Conservation (phyloP, 139 green algal genomes). For the Chara braunii region DNA sequence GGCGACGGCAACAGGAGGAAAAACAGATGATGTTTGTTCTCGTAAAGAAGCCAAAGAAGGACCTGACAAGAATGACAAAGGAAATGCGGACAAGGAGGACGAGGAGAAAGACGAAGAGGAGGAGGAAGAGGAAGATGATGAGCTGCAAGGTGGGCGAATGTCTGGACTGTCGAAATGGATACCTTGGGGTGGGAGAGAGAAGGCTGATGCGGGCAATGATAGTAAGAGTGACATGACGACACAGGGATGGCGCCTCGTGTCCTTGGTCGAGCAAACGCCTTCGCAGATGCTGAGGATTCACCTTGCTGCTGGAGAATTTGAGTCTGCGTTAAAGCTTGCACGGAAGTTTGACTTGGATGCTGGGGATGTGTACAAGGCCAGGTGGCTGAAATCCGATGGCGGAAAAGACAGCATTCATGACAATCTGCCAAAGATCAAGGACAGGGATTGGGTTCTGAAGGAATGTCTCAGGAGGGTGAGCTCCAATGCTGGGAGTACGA, state of each 20-base stretch:
- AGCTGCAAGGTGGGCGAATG: not conserved
- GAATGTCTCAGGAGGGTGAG: slow-evolving; percentile 11
- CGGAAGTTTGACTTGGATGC: slow-evolving; percentile 1
- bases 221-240: not conserved
- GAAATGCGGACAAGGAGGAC: not conserved
- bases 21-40: too few relatives aligned
- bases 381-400: slow-evolving; percentile 7
- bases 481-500: not conserved
- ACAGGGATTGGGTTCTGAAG: slow-evolving; percentile 2
- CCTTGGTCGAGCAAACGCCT: slow-evolving; percentile 1
- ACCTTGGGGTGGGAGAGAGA: not conserved
- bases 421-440: slow-evolving; percentile 11
- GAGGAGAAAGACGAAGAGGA: slow-evolving; percentile 1
- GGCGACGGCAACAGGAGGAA: too few relatives aligned
- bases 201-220: not conserved
- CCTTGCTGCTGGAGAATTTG: slow-evolving; percentile 6
- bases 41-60: too few relatives aligned
- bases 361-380: slow-evolving; percentile 10
- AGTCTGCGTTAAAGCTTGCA: slow-evolving; percentile 9
- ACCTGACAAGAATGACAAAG: not conserved
- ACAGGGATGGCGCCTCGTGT: slow-evolving; percentile 18
- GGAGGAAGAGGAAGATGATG: slow-evolving; percentile 14
- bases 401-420: slow-evolving; percentile 7
- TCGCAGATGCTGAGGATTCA: slow-evolving; percentile 15
- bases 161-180: not conserved